Evolutionary conservation across 805 yeast species (phyloP), one percentile per base, ranked within the genome.

Genomic region (Ogataea pini): DNA sequence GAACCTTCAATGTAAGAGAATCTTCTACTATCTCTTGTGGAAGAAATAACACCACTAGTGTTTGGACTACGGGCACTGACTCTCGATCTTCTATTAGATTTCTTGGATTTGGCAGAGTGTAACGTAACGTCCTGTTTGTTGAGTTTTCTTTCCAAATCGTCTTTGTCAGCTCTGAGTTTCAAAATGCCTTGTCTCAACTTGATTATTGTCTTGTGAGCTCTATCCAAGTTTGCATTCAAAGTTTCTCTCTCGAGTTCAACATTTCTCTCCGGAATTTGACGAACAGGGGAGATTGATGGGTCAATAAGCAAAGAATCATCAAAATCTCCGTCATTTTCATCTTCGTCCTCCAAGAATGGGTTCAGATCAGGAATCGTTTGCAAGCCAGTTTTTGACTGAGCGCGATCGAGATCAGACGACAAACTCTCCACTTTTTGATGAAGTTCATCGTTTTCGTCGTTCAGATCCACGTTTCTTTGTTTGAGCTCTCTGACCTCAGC

Each of bases 361-460:
- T 37, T 20, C 10, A 42, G 24, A 31, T 47, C 46, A 3, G 47
- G 49, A 22, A 28, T 45, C 3, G 40, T n/a, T 17, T 63, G 65
- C 18, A 60, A 49, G n/a, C 42, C 43, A 3, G 45, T 28, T 16
- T 52, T 36, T 10, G 45, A 57, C 46, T 42, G 52, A 46, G 42
- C 31, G n/a, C 31, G 31, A 4, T 28, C 52, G 17, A 42, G 25
- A 3, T 42, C 42, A 2, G 47, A 18, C 12, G 40, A 36, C 27
- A 62, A 27, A 24, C 36, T 55, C 52, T 46, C 59, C 56, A 59
- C 69, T 55, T 63, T 75, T 70, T 51, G 69, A 63, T 58, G 79
- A 46, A 85, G 68, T 18, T 72, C 71, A 54, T 83, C 86, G 64
- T 85, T 85, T 59, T 84, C 90, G 57, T 83, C 85, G 61, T 85